Percentiles rank a stretch among this genome's conserved stretches.
phyloP scores from a whole-genome alignment of 352 stramenopile species.

The Phytophthora uliginosa region DNA sequence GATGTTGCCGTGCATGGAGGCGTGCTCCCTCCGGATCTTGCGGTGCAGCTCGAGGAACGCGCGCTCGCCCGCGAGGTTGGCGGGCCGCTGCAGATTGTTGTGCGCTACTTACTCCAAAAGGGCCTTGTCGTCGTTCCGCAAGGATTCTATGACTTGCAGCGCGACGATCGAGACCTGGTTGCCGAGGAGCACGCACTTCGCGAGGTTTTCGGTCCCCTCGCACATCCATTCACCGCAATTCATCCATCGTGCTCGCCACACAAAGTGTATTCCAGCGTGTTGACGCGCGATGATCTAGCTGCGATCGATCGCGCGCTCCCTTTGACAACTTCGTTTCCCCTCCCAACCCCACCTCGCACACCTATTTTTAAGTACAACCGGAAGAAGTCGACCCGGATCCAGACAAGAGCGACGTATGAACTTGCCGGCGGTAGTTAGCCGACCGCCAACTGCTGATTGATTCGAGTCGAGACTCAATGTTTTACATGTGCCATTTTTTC shows the following conservation, averaged over 20 bases:
- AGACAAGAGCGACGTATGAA: constrained; percentile 41
- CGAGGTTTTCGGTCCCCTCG: constrained; percentile 53
- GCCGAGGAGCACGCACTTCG: constrained; percentile 28
- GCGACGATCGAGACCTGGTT: constrained; percentile 12
- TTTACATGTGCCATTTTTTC: constrained; percentile 34
- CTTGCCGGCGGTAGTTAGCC: constrained; percentile 22
- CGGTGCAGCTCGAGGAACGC: constrained; percentile 72
- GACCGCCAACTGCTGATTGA: constrained; percentile 36
- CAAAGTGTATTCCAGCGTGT: constrained; percentile 55
- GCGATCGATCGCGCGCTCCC: constrained; percentile 48
- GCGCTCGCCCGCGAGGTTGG: constrained; percentile 63
- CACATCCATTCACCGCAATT: constrained; percentile 56
- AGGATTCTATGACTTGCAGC: constrained; percentile 20
- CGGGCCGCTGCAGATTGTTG: constrained; percentile 50
- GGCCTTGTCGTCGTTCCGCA: constrained; percentile 60
- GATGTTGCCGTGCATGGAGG: constrained; percentile 80
- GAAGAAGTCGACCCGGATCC: constrained; percentile 33
- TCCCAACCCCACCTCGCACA: constrained; percentile 15
- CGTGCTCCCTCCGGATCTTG: constrained; percentile 68
- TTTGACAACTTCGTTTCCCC: constrained; percentile 31
- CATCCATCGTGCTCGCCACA: constrained; percentile 52
- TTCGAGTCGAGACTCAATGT: constrained; percentile 36
- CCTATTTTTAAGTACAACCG: constrained; percentile 33
- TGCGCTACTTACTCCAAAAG: constrained; percentile 64
- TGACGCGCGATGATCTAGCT: constrained; percentile 50